Evolutionary conservation across 495 filamentous ascomycete genomes (phyloP), one percentile per base, ranked within the genome.

Genomic region (Tirmania nivea): DNA sequence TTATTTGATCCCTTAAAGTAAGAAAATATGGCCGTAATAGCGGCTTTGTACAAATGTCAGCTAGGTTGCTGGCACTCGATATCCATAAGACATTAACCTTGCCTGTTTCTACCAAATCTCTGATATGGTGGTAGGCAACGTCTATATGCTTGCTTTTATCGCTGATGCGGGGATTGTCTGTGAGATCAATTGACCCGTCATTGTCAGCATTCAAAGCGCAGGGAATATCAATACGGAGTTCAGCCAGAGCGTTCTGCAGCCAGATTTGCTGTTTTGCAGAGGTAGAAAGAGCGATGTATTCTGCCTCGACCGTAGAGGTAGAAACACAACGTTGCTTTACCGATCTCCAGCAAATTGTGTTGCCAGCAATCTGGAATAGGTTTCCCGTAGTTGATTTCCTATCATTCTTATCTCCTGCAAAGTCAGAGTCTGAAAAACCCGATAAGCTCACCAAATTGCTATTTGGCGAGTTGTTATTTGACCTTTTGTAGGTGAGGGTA

Each of bases 251-350:
- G 0, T 19, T 8, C 21, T 17, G 21, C 16, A 58, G n/a, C 56
- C 53, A 58, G 6, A 58, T 10, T 8, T 35, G 31, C 17, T 58
- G 37, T 58, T 55, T 36, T 1, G 25, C 14, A 2, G 50, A 17
- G 0, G 52, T 35, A 11, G 19, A 34, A 2, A 53, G 19, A 10
- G 56, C 39, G 34, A 59, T 56, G n/a, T 54, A 59, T 10, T 56
- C 54, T 1, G 48, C 37, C 19, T 57, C 51, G 2, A 8, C 21
- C 7, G 57, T 58, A 7, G 51, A 54, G 10, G 35, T 49, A 2
- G 54, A 34, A 4, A 54, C 51, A 0, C 50, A 52, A 9, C 14
- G 16, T 58, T 56, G 54, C 35, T 56, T 59, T 34, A 31, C n/a
- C 5, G 37, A 31, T 7, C 16, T 7, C 31, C 50, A 56, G 4